Evolutionary conservation across 768 basidiomycete genomes (phyloP).

Genomic region (Leccinum imitatum): DNA sequence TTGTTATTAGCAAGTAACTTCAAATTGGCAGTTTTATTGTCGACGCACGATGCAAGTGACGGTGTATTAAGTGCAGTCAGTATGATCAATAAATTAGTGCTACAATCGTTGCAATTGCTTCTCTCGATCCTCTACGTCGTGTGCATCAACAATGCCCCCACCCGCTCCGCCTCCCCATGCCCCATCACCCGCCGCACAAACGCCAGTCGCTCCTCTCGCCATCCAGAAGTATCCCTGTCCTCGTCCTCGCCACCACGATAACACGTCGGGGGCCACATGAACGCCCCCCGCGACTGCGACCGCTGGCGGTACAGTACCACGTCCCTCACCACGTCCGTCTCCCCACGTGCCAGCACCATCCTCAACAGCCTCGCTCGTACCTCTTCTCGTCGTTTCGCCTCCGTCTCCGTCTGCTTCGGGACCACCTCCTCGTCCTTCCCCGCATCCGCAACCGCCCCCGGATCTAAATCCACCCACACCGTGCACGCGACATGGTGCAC

Average conservation of each 20-base stretch:
- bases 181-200: slow-evolving; percentile 17
- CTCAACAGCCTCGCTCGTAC: slow-evolving; percentile 46
- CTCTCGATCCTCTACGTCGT: background rate
- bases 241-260: slow-evolving; percentile 35
- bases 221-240: background rate
- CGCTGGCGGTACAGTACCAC: slow-evolving; percentile 60
- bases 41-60: too few relatives aligned
- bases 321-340: slow-evolving; percentile 45
- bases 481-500: slow-evolving; percentile 76
- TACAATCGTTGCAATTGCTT: too few relatives aligned
- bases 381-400: slow-evolving; percentile 33
- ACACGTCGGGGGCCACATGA: slow-evolving; percentile 51
- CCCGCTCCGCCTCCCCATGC: slow-evolving; percentile 9
- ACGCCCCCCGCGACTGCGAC: slow-evolving; percentile 27
- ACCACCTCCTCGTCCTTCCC: slow-evolving; percentile 3
- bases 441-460: slow-evolving; percentile 8
- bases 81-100: background rate
- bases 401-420: slow-evolving; percentile 13
- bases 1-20: background rate
- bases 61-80: background rate
- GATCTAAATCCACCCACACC: slow-evolving; percentile 66
- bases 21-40: too few relatives aligned
- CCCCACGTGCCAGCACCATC: slow-evolving; percentile 52
- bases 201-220: slow-evolving; percentile 18
- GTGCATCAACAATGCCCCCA: slow-evolving; percentile 12